Evolutionary conservation across 2,329 filamentous ascomycete genomes (phyloP).

Genomic region (Cladosporium sp.): DNA sequence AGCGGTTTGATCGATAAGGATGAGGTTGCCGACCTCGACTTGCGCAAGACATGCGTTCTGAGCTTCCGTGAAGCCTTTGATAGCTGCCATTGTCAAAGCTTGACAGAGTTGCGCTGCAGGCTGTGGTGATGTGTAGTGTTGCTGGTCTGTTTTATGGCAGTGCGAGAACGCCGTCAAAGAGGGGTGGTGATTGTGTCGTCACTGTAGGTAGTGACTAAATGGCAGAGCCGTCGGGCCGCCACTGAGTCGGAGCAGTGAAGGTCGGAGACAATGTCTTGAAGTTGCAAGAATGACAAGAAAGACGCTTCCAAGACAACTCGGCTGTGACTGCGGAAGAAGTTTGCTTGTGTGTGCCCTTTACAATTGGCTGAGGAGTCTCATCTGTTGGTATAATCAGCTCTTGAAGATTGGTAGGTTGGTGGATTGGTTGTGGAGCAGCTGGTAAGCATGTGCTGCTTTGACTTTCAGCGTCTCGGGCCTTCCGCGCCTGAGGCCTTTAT

Average conservation of each 20-base stretch:
- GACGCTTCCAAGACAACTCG: neutral
- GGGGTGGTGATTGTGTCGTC: neutral
- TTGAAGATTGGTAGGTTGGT: neutral
- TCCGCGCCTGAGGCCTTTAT: neutral
- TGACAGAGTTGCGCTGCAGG: neutral
- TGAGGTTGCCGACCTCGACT: conserved; percentile 27
- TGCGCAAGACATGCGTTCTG: conserved; percentile 23
- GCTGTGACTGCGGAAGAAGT: neutral
- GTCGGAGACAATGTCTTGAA: neutral
- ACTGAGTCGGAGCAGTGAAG: neutral
- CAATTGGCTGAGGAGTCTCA: neutral
- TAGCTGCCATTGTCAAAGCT: conserved; percentile 24
- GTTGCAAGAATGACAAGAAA: neutral
- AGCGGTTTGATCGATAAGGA: conserved; percentile 23
- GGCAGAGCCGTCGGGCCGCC: neutral
- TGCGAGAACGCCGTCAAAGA: neutral
- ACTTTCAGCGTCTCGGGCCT: neutral
- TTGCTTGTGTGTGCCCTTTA: neutral
- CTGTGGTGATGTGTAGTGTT: neutral
- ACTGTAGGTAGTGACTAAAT: neutral
- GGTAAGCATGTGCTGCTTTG: conserved; percentile 5
- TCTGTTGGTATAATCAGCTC: neutral
- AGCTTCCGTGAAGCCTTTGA: conserved; percentile 25
- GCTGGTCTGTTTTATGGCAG: neutral
- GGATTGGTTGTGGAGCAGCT: neutral